Evolutionary conservation across 306 rosid species (phyloP), one percentile per base, ranked within the genome.

Genomic region (Rosa rugosa): DNA sequence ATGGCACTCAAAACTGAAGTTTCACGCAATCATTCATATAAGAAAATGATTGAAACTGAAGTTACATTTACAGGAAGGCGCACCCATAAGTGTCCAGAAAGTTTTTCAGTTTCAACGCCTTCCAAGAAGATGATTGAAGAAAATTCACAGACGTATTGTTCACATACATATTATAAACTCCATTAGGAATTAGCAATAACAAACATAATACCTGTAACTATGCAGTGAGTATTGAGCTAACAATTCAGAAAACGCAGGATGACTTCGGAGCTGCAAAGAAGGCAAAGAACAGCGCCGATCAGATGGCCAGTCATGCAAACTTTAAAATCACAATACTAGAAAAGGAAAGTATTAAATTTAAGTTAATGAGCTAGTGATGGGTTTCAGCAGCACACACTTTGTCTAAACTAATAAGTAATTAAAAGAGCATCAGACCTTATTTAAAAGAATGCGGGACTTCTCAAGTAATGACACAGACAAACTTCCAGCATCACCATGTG

Each of bases 161-260:
- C 38, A 57, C 49, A 20, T 20, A 62, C 0, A 49, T 20, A 4
- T 8, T 20, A 53, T 23, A 73, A 44, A 31, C 27, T 56, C 49
- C 62, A 70, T 56, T 38, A 25, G 25, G 40, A 10, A 69, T 60
- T 31, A 14, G 27, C 42, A 41, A 73, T 50, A 23, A 60, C 31
- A 74, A 50, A 54, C 36, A 72, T 70, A 51, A 83, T 74, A 95
- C 99, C 99, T 92, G 94, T 91, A 92, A 77, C 96, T 90, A 77
- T 80, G 92, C 72, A 86, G 91, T 73, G 96, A 91, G 84, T 92
- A 90, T 76, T 91, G 92, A 51, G 89, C 83, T 20, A 84, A 69
- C 88, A 95, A 83, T 80, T 91, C 96, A 75, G 85, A 80, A 85
- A 95, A 95, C 51, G 99, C 95, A 68, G 97, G 96, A 77, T 87